Conservation (phyloP, 2,329 filamentous ascomycete genomes). For the Trichoderma hamatum region DNA sequence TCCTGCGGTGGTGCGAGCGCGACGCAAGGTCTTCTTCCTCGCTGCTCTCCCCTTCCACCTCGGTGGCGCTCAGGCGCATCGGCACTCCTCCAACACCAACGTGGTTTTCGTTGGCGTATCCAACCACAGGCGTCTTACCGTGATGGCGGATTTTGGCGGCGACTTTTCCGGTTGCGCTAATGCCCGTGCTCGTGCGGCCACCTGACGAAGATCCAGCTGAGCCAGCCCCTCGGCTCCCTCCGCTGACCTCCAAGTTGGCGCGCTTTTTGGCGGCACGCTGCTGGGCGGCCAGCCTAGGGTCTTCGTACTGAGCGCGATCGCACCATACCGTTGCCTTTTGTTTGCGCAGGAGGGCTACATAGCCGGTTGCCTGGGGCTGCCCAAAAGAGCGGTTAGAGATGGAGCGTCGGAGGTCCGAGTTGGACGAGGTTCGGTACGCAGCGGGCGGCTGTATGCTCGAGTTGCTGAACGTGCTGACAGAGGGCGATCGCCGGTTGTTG, state of each 20-base stretch:
- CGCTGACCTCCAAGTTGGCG: conserved; percentile 77
- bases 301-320: conserved; percentile 89
- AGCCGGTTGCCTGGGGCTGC: conserved; percentile 69
- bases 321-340: conserved; percentile 99
- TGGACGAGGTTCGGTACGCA: conserved; percentile 59
- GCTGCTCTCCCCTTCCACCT: conserved; percentile 86
- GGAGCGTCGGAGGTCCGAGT: conserved; percentile 69
- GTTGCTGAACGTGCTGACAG: conserved; percentile 70
- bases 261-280: conserved; percentile 86
- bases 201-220: conserved; percentile 41
- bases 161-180: conserved; percentile 65
- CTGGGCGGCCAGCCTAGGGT: conserved; percentile 79
- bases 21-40: conserved; percentile 65
- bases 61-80: conserved; percentile 88
- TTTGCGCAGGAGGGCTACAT: conserved; percentile 92
- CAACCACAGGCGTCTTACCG: conserved; percentile 75
- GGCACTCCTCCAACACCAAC: conserved; percentile 79
- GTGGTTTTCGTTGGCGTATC: conserved; percentile 77
- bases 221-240: conserved; percentile 56
- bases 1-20: conserved; percentile 64
- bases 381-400: conserved; percentile 76
- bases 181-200: conserved; percentile 64
- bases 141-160: conserved; percentile 88
- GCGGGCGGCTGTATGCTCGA: conserved; percentile 67
- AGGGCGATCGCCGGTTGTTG: conserved; percentile 60